Conservation (phyloP, 106 monocot species). For the Xerophyta viscosa region DNA sequence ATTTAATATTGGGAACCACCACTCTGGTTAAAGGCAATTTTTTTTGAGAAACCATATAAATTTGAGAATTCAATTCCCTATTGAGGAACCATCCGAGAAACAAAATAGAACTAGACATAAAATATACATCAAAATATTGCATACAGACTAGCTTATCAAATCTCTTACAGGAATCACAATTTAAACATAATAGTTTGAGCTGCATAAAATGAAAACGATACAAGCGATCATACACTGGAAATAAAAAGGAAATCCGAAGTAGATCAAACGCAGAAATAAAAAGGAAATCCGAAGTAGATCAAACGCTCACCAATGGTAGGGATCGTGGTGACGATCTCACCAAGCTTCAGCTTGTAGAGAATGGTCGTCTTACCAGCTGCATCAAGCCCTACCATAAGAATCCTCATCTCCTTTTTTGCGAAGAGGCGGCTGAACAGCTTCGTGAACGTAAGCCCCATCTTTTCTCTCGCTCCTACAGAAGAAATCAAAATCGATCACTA, state of each 20-base stretch:
- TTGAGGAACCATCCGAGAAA: too few relatives aligned
- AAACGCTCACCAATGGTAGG: slow-evolving; percentile 52
- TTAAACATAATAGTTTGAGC: too few relatives aligned
- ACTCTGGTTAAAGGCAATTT: too few relatives aligned
- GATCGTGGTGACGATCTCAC: slow-evolving; percentile 78
- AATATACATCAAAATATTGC: too few relatives aligned
- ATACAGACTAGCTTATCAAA: too few relatives aligned
- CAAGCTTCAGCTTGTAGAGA: slow-evolving; percentile 81
- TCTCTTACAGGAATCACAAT: too few relatives aligned
- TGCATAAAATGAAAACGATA: too few relatives aligned
- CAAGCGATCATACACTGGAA: background rate
- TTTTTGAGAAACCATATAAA: too few relatives aligned
- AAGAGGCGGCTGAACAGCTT: slow-evolving; percentile 83
- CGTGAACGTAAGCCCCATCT: slow-evolving; percentile 76
- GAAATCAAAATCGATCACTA: background rate
- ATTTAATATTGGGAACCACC: too few relatives aligned
- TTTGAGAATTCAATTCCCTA: too few relatives aligned
- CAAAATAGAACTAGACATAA: too few relatives aligned
- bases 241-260: background rate
- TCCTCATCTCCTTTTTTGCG: slow-evolving; percentile 85
- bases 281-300: background rate
- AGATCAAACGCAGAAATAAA: background rate
- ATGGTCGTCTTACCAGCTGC: slow-evolving; percentile 73
- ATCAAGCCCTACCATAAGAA: slow-evolving; percentile 76
- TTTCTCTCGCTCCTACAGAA: background rate